Conservation (phyloP, 768 basidiomycete genomes). For the Mycena metata region DNA sequence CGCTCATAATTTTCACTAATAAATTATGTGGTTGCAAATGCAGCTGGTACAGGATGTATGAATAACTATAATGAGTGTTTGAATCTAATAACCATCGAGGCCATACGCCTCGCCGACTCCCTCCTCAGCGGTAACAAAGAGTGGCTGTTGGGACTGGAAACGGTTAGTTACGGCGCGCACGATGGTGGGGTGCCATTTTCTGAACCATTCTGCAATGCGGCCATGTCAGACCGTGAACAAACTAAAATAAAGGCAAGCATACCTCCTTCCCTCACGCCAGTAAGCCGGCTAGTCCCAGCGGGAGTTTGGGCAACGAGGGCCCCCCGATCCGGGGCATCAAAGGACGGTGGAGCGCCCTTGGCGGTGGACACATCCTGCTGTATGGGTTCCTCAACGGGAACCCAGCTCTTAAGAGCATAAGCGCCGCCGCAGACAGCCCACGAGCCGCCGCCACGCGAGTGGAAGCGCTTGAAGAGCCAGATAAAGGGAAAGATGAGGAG, state of each 20-base stretch:
- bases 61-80: too few species aligned
- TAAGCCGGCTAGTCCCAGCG: slow-evolving; percentile 54
- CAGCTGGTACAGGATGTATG: not conserved
- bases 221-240: not conserved
- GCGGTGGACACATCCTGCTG: slow-evolving; percentile 39
- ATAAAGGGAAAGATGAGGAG: slow-evolving; percentile 83
- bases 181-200: slow-evolving; percentile 80
- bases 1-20: slow-evolving; percentile 4
- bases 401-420: slow-evolving; percentile 75
- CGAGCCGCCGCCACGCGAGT: slow-evolving; percentile 73
- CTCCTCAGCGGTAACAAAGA: slow-evolving; percentile 42
- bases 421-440: slow-evolving; percentile 86
- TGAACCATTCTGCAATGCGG: slow-evolving; percentile 71
- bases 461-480: slow-evolving; percentile 83
- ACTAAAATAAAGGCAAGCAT: not conserved
- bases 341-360: slow-evolving; percentile 35
- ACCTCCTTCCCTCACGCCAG: slow-evolving; percentile 74
- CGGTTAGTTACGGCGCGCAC: slow-evolving; percentile 65
- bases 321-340: slow-evolving; percentile 33
- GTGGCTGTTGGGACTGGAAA: slow-evolving; percentile 56
- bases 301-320: slow-evolving; percentile 46
- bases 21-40: slow-evolving; percentile 21
- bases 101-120: slow-evolving; percentile 25
- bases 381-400: slow-evolving; percentile 40
- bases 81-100: slow-evolving; percentile 49